These are phyloP conservation scores for Phytophthora citrophthora DNA, from an alignment of 352 stramenopile genomes.

Conservation along the genomic window DNA sequence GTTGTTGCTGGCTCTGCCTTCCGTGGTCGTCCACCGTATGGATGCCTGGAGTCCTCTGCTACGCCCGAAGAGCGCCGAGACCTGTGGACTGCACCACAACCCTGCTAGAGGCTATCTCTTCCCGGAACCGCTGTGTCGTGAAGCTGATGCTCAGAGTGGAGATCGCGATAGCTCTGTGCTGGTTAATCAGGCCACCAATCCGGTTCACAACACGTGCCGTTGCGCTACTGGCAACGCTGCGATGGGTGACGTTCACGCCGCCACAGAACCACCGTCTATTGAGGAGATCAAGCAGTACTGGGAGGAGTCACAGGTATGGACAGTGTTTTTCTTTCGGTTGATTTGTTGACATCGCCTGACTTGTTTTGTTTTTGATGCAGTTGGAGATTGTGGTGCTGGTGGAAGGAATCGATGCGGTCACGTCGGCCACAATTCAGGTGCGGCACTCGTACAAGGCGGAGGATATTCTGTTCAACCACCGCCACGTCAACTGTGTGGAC, in stretches of 20 bases:
- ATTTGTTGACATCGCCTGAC: constrained; percentile 5
- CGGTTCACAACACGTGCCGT: constrained; percentile 52
- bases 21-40: constrained; percentile 94
- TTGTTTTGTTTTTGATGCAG: constrained; percentile 37
- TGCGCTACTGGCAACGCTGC: constrained; percentile 35
- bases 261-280: constrained; percentile 39
- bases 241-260: constrained; percentile 23
- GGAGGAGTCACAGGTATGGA: constrained; percentile 74
- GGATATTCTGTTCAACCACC: constrained; percentile 94
- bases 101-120: constrained; percentile 69
- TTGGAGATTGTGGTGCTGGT: constrained; percentile 97
- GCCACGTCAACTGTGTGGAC: constrained; percentile 93
- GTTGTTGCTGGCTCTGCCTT: constrained; percentile 90
- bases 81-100: constrained; percentile 71
- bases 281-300: constrained; percentile 80
- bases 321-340: no score
- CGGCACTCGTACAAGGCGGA: constrained; percentile 94
- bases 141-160: constrained; percentile 67
- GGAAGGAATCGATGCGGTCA: constrained; percentile 96
- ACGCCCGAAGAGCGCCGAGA: constrained; percentile 59
- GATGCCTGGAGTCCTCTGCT: constrained; percentile 92
- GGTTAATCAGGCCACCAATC: constrained; percentile 28
- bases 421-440: constrained; percentile 94
- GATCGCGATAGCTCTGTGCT: constrained; percentile 58
- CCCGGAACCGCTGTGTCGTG: constrained; percentile 63